Percentiles rank a stretch among this genome's conserved stretches.
phyloP scores from a whole-genome alignment of 1,139 yeast species.

The Blastobotrys niveus region DNA sequence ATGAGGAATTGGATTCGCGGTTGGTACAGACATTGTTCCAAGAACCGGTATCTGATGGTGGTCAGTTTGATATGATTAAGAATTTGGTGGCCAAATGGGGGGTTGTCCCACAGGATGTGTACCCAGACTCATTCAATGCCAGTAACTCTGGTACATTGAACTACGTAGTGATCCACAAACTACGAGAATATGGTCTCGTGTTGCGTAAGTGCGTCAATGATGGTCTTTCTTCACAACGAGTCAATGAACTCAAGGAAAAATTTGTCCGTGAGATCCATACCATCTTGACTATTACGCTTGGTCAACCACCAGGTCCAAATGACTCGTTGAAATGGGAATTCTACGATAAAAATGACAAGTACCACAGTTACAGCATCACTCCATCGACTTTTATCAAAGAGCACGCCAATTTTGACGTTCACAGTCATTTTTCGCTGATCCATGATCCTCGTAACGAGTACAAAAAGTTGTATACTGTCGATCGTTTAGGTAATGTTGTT shows the following conservation, averaged over 20 bases:
- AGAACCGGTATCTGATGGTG: conserved; percentile 60
- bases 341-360: conserved; percentile 51
- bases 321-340: conserved; percentile 57
- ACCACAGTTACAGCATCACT: conserved; percentile 43
- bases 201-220: conserved; percentile 40
- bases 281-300: conserved; percentile 51
- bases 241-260: conserved; percentile 40
- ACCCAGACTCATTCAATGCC: conserved; percentile 58
- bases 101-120: conserved; percentile 52
- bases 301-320: conserved; percentile 56
- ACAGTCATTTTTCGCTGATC: conserved; percentile 50
- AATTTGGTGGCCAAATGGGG: conserved; percentile 59
- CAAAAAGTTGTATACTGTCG: conserved; percentile 55
- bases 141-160: conserved; percentile 45
- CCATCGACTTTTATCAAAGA: conserved; percentile 49
- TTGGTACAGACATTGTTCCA: conserved; percentile 44
- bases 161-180: conserved; percentile 50
- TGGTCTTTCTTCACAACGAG: conserved; percentile 28
- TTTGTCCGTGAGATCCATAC: conserved; percentile 51
- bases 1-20: conserved; percentile 51
- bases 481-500: conserved; percentile 51
- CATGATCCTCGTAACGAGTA: conserved; percentile 57
- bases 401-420: conserved; percentile 44
- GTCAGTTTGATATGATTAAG: conserved; percentile 69
- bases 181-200: conserved; percentile 55